phyloP scores from a whole-genome alignment of 2,329 filamentous ascomycete genomes.

The Scedosporium minutisporum region DNA sequence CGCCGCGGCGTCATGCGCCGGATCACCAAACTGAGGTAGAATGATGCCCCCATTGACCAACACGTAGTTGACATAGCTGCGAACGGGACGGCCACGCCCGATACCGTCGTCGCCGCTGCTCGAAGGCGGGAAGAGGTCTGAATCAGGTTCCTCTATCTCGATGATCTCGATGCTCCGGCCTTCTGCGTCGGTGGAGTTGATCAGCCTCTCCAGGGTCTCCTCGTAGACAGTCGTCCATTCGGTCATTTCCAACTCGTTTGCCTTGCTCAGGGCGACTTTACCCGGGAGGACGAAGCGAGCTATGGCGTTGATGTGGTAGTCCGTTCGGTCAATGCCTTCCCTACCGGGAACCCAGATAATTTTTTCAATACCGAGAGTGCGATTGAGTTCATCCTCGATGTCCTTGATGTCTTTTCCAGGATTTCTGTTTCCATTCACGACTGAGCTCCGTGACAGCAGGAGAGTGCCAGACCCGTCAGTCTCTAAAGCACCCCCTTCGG shows the following conservation, averaged over 20 bases:
- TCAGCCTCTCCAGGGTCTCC: too few relatives aligned
- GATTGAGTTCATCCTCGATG: conserved; percentile 14
- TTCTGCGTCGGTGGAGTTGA: too few relatives aligned
- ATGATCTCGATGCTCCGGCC: too few relatives aligned
- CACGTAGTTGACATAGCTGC: too few relatives aligned
- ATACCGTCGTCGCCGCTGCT: too few relatives aligned
- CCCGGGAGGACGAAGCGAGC: conserved; percentile 17
- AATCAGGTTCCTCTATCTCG: too few relatives aligned
- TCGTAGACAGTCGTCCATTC: too few relatives aligned
- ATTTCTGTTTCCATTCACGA: conserved; percentile 20
- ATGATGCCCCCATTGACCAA: too few relatives aligned
- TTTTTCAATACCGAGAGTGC: conserved; percentile 15
- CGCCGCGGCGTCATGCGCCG: too few relatives aligned
- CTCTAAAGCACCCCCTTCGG: conserved; percentile 18
- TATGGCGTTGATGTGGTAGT: conserved; percentile 19
- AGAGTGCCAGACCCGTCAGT: conserved; percentile 20
- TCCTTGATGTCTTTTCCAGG: conserved; percentile 11
- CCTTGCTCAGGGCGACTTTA: conserved; percentile 6
- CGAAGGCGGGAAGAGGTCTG: too few relatives aligned
- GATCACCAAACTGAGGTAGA: too few relatives aligned
- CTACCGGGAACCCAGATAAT: conserved; percentile 19
- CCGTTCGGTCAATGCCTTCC: conserved; percentile 15
- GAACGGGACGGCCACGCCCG: too few relatives aligned
- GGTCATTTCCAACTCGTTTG: neutral
- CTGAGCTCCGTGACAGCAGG: conserved; percentile 17